These are phyloP conservation scores for Prosopis cineraria DNA, from an alignment of 306 rosid species.

Conservation along the genomic window DNA sequence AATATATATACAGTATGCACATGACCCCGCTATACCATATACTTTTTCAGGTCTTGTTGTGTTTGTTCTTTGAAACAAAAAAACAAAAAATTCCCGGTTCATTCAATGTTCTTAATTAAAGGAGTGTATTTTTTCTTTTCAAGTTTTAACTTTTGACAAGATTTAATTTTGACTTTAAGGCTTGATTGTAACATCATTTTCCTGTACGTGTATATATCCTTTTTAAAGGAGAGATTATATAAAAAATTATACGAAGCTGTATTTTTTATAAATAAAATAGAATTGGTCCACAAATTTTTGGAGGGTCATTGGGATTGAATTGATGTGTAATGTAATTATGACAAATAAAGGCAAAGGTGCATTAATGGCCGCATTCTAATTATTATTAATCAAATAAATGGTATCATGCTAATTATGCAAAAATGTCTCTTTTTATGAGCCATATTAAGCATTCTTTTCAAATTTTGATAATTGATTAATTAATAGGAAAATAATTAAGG, in stretches of 20 bases:
- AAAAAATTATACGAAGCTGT: not conserved
- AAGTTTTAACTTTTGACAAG: not conserved
- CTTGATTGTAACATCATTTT: not conserved
- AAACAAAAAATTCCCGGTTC: not conserved
- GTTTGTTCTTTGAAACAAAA: too few relatives aligned
- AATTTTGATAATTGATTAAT: not conserved
- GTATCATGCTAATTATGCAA: not conserved
- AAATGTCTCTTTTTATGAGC: not conserved
- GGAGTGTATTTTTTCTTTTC: not conserved
- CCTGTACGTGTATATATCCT: not conserved
- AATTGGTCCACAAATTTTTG: not conserved
- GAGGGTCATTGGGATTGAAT: not conserved
- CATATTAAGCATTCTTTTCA: not conserved
- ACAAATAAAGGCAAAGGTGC: not conserved
- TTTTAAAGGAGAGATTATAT: not conserved
- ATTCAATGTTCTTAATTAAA: not conserved
- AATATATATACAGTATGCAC: constrained; percentile 47
- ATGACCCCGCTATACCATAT: constrained; percentile 23
- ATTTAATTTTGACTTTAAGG: constrained; percentile 7
- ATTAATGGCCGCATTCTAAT: not conserved
- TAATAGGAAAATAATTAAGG: not conserved
- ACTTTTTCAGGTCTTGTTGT: constrained; percentile 27
- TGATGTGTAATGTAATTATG: not conserved
- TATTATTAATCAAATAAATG: not conserved
- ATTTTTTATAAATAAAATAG: not conserved